Conservation (phyloP, 805 yeast species). For the Myxozyma vanderwaltii region DNA sequence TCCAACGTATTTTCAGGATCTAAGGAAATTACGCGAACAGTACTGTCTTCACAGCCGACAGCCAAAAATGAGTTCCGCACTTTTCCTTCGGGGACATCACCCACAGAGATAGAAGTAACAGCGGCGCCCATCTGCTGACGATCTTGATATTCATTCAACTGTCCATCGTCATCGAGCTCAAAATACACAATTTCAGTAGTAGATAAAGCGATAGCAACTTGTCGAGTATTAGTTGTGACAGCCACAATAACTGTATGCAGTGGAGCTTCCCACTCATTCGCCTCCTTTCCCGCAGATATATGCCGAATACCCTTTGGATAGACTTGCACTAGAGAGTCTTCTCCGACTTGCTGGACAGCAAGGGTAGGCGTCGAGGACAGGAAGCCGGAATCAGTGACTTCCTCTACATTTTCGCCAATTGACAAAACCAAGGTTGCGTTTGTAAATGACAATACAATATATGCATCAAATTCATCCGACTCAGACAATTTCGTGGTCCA, state of each 20-base stretch:
- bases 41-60: conserved; percentile 70
- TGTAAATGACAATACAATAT: conserved; percentile 63
- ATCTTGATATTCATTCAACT: conserved; percentile 70
- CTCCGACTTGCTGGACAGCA: conserved; percentile 68
- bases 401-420: conserved; percentile 79
- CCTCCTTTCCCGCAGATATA: conserved; percentile 44
- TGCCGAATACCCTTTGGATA: conserved; percentile 71
- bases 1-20: conserved; percentile 63
- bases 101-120: conserved; percentile 50
- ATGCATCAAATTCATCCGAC: conserved; percentile 57
- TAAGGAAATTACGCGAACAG: conserved; percentile 68
- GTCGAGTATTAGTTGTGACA: conserved; percentile 67
- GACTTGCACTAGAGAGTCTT: conserved; percentile 66
- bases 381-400: conserved; percentile 68
- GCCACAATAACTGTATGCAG: conserved; percentile 64
- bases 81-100: conserved; percentile 53
- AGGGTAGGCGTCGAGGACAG: conserved; percentile 60
- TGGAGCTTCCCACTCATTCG: conserved; percentile 81
- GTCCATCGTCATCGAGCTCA: conserved; percentile 61
- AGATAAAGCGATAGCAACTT: conserved; percentile 70
- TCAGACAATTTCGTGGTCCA: conserved; percentile 60
- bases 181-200: conserved; percentile 79
- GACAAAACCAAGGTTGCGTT: conserved; percentile 72
- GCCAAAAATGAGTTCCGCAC: conserved; percentile 60
- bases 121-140: conserved; percentile 55